phyloP scores from a whole-genome alignment of 768 basidiomycete species.

The Phaeolepiota aurea region DNA sequence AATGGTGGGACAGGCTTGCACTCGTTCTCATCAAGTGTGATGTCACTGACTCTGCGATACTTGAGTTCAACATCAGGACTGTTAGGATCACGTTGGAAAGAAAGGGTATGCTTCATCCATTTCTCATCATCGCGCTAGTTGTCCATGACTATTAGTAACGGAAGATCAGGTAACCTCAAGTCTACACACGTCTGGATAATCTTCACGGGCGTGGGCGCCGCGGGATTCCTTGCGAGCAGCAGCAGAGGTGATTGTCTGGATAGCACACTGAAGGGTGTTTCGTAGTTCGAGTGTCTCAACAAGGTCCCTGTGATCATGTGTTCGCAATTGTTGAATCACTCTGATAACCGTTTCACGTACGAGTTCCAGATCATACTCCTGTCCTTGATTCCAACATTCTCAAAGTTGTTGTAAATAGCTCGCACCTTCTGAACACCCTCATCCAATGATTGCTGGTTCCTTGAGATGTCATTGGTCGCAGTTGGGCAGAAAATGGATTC shows the following conservation, averaged over 20 bases:
- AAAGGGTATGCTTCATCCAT: constrained; percentile 95
- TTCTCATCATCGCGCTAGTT: constrained; percentile 88
- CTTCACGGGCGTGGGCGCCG: constrained; percentile 98
- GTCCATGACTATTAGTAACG: too few relatives aligned
- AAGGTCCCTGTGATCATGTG: constrained; percentile 60
- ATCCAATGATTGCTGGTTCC: constrained; percentile 84
- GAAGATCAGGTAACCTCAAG: too few relatives aligned
- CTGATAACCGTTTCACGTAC: constrained; percentile 40
- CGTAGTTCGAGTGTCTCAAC: constrained; percentile 96
- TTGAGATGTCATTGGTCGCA: constrained; percentile 16
- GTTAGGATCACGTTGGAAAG: constrained; percentile 75
- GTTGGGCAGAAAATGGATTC: constrained; percentile 1
- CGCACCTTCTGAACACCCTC: constrained; percentile 87
- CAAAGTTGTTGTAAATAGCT: constrained; percentile 81
- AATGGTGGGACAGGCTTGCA: constrained; percentile 97
- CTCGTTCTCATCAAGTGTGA: constrained; percentile 90
- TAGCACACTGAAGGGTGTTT: constrained; percentile 90
- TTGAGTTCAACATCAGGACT: constrained; percentile 81
- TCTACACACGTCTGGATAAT: constrained; percentile 83
- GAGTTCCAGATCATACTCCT: constrained; percentile 99
- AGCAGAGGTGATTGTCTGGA: constrained; percentile 91
- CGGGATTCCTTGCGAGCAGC: constrained; percentile 95
- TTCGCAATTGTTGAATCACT: constrained; percentile 4
- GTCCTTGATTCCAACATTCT: constrained; percentile 93
- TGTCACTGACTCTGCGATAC: constrained; percentile 81